Evolutionary conservation across 306 rosid species (phyloP).

Genomic region (Fagus sylvatica): DNA sequence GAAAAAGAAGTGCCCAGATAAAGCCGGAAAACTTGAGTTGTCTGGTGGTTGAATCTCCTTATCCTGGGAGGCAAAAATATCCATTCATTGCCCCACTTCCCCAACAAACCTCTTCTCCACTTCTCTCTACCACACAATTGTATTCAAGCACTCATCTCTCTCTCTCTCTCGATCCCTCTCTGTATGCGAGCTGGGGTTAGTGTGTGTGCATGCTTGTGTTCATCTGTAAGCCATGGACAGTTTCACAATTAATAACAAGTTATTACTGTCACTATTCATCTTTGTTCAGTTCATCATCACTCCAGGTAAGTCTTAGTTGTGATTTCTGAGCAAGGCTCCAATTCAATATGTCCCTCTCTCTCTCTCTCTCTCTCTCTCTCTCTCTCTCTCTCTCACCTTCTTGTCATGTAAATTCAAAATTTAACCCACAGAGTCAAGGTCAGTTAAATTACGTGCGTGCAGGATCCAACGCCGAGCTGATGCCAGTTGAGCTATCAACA

Average conservation of each 20-base stretch:
- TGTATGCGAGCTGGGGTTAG: not conserved
- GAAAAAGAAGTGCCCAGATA: not conserved
- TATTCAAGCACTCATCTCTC: not conserved
- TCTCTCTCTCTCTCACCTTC: too few species aligned
- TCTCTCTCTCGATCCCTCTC: constrained; percentile 9
- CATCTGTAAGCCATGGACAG: constrained; percentile 18
- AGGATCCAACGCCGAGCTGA: not conserved
- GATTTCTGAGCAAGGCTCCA: not conserved
- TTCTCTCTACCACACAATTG: constrained; percentile 21
- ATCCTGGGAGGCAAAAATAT: not conserved
- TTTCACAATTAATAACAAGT: not conserved
- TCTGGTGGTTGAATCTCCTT: not conserved
- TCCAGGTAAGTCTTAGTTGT: constrained; percentile 1
- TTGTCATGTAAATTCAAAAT: too few species aligned
- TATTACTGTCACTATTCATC: not conserved
- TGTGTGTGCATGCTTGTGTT: not conserved
- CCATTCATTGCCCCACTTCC: constrained; percentile 7
- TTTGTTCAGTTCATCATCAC: constrained; percentile 2
- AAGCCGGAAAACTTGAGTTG: not conserved
- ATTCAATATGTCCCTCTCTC: not conserved
- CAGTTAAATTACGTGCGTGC: not conserved
- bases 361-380: too few species aligned
- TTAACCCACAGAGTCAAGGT: not conserved
- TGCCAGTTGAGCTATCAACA: not conserved
- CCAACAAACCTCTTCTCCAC: constrained; percentile 2